phyloP scores from a whole-genome alignment of 768 basidiomycete genomes.

The Boletus reticuloceps region DNA sequence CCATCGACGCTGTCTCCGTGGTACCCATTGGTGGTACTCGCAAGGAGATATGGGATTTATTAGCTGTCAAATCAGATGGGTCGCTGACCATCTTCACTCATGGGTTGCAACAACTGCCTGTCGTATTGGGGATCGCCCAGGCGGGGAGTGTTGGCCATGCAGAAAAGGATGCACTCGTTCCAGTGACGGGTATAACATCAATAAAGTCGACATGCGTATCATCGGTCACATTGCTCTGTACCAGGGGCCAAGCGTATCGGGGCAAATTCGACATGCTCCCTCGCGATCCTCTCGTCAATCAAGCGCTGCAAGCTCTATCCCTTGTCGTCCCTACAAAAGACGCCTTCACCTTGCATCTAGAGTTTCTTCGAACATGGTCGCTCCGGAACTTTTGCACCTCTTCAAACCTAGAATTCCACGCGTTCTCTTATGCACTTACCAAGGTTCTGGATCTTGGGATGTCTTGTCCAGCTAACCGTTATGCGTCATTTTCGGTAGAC shows the following conservation, averaged over 20 bases:
- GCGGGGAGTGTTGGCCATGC: conserved; percentile 1
- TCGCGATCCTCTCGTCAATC: conserved; percentile 51
- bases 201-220: conserved; percentile 51
- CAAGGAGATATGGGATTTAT: conserved; percentile 60
- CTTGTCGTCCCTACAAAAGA: conserved; percentile 54
- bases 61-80: conserved; percentile 60
- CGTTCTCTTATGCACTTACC: conserved; percentile 52
- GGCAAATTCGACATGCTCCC: conserved; percentile 56
- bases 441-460: conserved; percentile 42
- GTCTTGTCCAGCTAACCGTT: conserved; percentile 18
- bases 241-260: conserved; percentile 46
- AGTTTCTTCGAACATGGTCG: conserved; percentile 61
- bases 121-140: conserved; percentile 28
- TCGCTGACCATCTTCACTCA: conserved; percentile 60
- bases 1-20: conserved; percentile 48
- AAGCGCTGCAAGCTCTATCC: conserved; percentile 62
- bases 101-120: conserved; percentile 45
- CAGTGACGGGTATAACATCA: conserved; percentile 36
- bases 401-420: conserved; percentile 53
- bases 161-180: conserved; percentile 1
- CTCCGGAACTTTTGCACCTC: conserved; percentile 39
- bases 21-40: conserved; percentile 64
- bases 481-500: conserved; percentile 19
- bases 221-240: conserved; percentile 50
- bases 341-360: conserved; percentile 53